Base-by-base conservation (phyloP, 78 protist genomes). In the Pigoraptor vietnamica region DNA sequence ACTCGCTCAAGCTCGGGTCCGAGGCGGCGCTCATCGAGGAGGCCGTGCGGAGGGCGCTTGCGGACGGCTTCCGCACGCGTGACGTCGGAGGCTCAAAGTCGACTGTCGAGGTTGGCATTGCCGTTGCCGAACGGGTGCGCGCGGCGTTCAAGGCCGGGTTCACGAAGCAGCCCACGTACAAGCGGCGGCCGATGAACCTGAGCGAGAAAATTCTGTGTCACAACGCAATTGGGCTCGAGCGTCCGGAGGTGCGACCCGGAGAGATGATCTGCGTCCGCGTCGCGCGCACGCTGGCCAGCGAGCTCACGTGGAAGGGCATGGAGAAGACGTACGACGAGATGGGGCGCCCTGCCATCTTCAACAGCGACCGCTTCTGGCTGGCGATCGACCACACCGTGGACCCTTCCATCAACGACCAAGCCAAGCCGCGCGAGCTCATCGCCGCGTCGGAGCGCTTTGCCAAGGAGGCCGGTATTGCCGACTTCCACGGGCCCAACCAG, bases 31-130 rank as follows among this genome's bases (percentile, higher is more conserved):
- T 48, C 39, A 48, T 92, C 79, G 56, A 92, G 83, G 55, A 86
- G 32, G 93, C 93, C 1, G 48, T 81, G 39, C 34, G 6, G 32
- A 14, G 32, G 39, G 67, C 89, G 24, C 87, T 92, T 6, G 90
- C 38, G 14, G 39, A 86, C n/a, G 93, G 93, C 48, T 2, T 36
- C 24, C 93, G 86, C 37, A 92, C 93, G 86, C 81, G n/a, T 1
- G 93, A 92, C 34, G 29, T 91, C 25, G 67, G 67, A 6, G 67
- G 67, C 14, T 21, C 67, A 48, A 48, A 48, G 14, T 48, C 67
- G 14, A 48, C 67, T 48, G 67, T 48, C 67, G 67, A 48, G 14
- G 67, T 48, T 14, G 67, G 67, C 6, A 14, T 48, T 14, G 67
- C 67, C 67, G 14, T 48, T 48, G 67, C 14, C 67, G 67, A 48